phyloP scores from a whole-genome alignment of 148 eudicot genomes.

The Cornus kousa region DNA sequence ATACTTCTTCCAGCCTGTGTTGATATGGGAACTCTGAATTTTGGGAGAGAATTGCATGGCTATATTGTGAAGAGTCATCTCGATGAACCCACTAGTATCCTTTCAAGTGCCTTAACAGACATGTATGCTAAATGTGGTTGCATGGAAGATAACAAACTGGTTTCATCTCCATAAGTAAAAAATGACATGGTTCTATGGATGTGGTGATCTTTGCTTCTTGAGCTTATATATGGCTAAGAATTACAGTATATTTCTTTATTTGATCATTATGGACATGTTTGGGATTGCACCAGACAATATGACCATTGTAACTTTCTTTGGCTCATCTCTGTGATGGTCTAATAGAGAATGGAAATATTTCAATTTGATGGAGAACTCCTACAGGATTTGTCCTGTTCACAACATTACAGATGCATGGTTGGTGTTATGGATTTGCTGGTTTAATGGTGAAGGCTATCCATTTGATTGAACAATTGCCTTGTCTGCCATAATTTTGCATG shows the following conservation, averaged over 20 bases:
- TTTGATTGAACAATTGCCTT: too few species aligned
- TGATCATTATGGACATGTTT: background rate
- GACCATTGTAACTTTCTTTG: background rate
- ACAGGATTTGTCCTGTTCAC: background rate
- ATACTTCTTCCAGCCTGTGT: slow-evolving; percentile 48
- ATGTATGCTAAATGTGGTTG: slow-evolving; percentile 55
- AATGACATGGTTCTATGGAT: background rate
- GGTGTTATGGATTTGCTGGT: too few species aligned
- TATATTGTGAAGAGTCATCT: slow-evolving; percentile 37
- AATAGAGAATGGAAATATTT: background rate
- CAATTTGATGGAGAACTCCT: background rate
- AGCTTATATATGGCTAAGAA: background rate
- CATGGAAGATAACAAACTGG: slow-evolving; percentile 32
- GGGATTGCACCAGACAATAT: slow-evolving; percentile 4
- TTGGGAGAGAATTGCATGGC: slow-evolving; percentile 45
- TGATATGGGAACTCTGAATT: slow-evolving; percentile 33
- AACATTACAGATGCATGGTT: background rate
- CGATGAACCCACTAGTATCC: slow-evolving; percentile 24
- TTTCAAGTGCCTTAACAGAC: slow-evolving; percentile 38
- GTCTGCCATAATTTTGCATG: too few species aligned
- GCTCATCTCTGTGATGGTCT: background rate
- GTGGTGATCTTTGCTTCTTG: background rate
- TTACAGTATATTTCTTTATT: background rate
- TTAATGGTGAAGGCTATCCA: too few species aligned
- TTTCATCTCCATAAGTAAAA: background rate